Conservation (phyloP, 768 basidiomycete genomes). For the Tylopilus sp. region DNA sequence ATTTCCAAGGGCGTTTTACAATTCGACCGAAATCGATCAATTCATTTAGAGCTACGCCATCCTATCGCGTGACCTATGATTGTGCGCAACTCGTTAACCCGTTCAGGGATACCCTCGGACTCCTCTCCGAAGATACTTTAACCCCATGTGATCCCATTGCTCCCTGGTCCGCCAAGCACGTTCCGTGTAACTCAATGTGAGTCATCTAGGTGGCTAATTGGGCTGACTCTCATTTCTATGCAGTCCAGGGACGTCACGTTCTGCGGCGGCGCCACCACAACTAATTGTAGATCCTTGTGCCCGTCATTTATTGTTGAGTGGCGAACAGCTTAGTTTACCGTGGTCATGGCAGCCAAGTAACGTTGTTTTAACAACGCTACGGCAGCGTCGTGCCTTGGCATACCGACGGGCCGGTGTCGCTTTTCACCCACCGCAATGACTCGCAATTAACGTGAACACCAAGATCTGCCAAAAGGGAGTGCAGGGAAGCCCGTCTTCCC, state of each 20-base stretch:
- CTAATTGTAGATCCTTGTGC: not conserved
- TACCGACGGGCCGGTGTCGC: not conserved
- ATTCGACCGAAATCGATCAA: not conserved
- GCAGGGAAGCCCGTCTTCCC: not conserved
- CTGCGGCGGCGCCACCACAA: not conserved
- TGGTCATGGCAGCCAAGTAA: not conserved
- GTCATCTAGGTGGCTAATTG: not conserved
- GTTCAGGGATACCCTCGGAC: not conserved
- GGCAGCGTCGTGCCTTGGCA: not conserved
- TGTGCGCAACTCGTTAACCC: not conserved
- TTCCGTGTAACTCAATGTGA: not conserved
- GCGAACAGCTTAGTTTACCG: not conserved
- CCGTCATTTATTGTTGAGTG: not conserved
- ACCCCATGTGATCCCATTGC: not conserved
- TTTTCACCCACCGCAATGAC: not conserved
- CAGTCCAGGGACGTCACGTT: not conserved
- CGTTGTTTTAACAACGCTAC: not conserved
- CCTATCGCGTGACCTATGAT: not conserved
- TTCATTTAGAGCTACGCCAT: not conserved
- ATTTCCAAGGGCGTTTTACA: not conserved
- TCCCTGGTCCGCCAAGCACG: not conserved
- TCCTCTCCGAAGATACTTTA: no score
- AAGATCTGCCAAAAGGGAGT: not conserved
- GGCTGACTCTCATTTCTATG: not conserved
- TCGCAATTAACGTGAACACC: not conserved